These are phyloP conservation scores for Nepenthes alata DNA, from an alignment of 179 eudicot species.

Conservation along the genomic window DNA sequence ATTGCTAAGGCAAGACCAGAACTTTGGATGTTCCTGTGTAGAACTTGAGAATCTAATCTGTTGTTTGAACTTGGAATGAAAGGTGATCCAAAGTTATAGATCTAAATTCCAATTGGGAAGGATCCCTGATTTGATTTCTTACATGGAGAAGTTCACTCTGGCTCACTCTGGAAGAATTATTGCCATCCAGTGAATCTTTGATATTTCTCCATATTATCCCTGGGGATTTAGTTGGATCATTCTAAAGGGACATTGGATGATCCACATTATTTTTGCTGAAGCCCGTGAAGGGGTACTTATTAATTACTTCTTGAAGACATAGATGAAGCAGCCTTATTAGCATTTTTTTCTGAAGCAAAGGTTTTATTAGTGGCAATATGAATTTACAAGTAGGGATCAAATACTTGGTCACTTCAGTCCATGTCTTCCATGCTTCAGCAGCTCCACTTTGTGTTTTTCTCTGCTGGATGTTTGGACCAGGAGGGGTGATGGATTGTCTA, in stretches of 20 bases:
- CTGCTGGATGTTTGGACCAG: constrained; percentile 22
- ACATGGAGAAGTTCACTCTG: constrained; percentile 27
- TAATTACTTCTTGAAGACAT: constrained; percentile 11
- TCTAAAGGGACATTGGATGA: constrained; percentile 12
- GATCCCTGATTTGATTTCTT: constrained; percentile 13
- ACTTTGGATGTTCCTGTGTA: constrained; percentile 50
- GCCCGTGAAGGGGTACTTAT: constrained; percentile 19
- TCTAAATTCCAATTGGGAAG: constrained; percentile 17
- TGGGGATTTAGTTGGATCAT: constrained; percentile 16
- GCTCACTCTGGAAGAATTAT: constrained; percentile 13
- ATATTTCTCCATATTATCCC: constrained; percentile 9
- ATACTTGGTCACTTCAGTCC: constrained; percentile 5
- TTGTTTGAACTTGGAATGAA: constrained; percentile 18
- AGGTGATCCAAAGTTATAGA: constrained; percentile 22
- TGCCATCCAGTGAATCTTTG: neutral
- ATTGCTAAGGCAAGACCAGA: constrained; percentile 95
- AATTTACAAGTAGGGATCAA: neutral
- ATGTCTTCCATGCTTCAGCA: constrained; percentile 7
- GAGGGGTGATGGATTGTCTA: constrained; percentile 30
- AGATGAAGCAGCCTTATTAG: constrained; percentile 22
- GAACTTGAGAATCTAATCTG: constrained; percentile 33
- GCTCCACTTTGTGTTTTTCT: constrained; percentile 5
- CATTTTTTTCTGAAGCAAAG: constrained; percentile 13
- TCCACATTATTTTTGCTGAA: constrained; percentile 6
- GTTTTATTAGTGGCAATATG: constrained; percentile 6